Evolutionary conservation across 2,329 filamentous ascomycete species (phyloP), one percentile per base, ranked within the genome.

Genomic region (Fusarium sp.): DNA sequence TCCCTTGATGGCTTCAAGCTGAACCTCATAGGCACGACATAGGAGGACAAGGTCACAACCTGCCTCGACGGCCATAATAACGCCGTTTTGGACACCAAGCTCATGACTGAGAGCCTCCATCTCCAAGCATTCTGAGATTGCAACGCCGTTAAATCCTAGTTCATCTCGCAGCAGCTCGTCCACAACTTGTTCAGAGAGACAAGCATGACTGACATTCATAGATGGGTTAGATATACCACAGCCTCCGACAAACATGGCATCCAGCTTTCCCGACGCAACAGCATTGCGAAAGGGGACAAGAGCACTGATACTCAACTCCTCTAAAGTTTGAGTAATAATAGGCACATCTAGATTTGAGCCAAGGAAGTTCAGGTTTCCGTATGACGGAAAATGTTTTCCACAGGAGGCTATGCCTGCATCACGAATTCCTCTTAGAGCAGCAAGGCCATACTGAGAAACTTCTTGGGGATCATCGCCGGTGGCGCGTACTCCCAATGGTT

Each of bases 81-180:
- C 97, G 15, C 96, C 96, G 43, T 96, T 95, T 73, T 95, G 94
- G 20, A 99, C 94, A n/a, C 95, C 95, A 52, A 98, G 96, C 75
- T 98, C 97, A 77, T 97, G 93, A 70, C 94, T 96, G 11, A 98
- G 87, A 0, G 95, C 94, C 77, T 98, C 95, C 95, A 98, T 98
- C 79, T 98, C 95, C 10, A 98, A 83, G 72, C 95, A 98, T 77
- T 98, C 95, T 0, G 95, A 98, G 52, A 98, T 94, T 25, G 96
- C 94, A 4, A 98, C 95, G 2, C 95, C 95, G 52, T 93, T 89
- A 75, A 98, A 98, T 4, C 92, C 92, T 25, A 98, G 87, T 71
- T 98, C 94, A 64, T 92, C 91, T n/a, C 95, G 89, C 6, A 98
- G 84, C 24, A 98, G 83, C 63, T 96, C 94, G 76, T 97, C 93